Conservation (phyloP, 1,139 yeast species). For the Yamadazyma epiphylla region DNA sequence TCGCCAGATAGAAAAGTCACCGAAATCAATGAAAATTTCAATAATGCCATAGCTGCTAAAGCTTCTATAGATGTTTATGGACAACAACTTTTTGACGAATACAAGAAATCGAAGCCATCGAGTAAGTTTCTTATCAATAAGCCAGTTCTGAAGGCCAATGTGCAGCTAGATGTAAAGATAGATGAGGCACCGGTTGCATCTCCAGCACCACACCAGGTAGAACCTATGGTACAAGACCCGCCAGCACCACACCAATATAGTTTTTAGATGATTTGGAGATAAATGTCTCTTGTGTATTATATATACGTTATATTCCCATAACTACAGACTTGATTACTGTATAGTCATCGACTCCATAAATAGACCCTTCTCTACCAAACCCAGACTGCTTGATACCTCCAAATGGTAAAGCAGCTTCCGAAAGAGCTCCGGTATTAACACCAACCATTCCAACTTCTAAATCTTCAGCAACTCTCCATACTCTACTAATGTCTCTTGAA, state of each 20-base stretch:
- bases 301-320: conserved; percentile 16
- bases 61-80: conserved; percentile 14
- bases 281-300: no score
- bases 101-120: conserved; percentile 14
- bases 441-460: conserved; percentile 48
- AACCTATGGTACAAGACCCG: no score
- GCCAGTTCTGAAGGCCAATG: conserved; percentile 3
- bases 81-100: conserved; percentile 13
- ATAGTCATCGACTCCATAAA: conserved; percentile 42
- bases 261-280: no score
- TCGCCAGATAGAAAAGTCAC: conserved; percentile 6
- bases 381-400: conserved; percentile 47
- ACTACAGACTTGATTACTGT: conserved; percentile 27
- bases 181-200: conserved; percentile 25
- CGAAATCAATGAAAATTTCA: conserved; percentile 14
- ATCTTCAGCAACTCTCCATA: conserved; percentile 48
- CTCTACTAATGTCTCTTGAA: conserved; percentile 44
- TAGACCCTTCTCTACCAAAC: conserved; percentile 48
- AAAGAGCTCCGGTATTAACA: conserved; percentile 41
- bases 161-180: conserved; percentile 9
- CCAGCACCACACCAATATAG: no score
- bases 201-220: no score
- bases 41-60: conserved; percentile 14
- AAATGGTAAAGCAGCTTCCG: conserved; percentile 45
- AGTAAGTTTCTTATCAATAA: conserved; percentile 12